Conservation (phyloP, 2,329 filamentous ascomycete genomes). For the Diplodia mutila region DNA sequence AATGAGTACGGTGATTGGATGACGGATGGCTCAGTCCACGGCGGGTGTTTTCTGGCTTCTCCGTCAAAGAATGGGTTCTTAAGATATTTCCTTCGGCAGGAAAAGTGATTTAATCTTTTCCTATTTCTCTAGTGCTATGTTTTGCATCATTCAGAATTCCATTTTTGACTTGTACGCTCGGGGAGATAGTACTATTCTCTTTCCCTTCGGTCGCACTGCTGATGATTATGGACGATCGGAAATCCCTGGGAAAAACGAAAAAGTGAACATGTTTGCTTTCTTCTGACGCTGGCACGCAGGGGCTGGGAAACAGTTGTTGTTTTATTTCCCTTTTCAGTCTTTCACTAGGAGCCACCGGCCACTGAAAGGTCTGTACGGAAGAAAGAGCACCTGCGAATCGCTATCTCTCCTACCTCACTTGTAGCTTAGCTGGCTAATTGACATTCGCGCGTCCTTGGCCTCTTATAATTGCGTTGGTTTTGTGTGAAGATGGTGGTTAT, state of each 20-base stretch:
- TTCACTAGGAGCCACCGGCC: neutral
- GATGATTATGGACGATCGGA: conserved; percentile 1
- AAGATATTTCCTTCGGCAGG: conserved; percentile 1
- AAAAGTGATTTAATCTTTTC: conserved; percentile 13
- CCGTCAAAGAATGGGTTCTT: conserved; percentile 9
- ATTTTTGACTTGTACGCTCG: neutral
- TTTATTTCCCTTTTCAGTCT: neutral
- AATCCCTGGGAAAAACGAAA: neutral
- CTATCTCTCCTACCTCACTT: neutral
- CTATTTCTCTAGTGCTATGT: neutral
- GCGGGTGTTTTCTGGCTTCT: conserved; percentile 18
- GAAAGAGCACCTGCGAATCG: conserved; percentile 1
- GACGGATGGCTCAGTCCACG: conserved; percentile 3
- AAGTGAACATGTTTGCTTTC: neutral
- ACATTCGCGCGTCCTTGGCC: neutral
- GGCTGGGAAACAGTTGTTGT: neutral
- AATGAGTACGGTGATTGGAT: conserved; percentile 16
- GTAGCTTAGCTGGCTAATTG: conserved; percentile 18
- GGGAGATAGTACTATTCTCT: neutral
- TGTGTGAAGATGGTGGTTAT: neutral
- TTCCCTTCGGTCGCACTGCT: neutral
- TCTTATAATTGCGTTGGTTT: too few species aligned
- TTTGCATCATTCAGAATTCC: neutral
- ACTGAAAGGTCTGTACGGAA: neutral
- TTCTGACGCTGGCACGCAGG: neutral